These are phyloP conservation scores for Cutaneotrichosporon mucoides DNA, from an alignment of 1,284 basidiomycete genomes.

Conservation along the genomic window DNA sequence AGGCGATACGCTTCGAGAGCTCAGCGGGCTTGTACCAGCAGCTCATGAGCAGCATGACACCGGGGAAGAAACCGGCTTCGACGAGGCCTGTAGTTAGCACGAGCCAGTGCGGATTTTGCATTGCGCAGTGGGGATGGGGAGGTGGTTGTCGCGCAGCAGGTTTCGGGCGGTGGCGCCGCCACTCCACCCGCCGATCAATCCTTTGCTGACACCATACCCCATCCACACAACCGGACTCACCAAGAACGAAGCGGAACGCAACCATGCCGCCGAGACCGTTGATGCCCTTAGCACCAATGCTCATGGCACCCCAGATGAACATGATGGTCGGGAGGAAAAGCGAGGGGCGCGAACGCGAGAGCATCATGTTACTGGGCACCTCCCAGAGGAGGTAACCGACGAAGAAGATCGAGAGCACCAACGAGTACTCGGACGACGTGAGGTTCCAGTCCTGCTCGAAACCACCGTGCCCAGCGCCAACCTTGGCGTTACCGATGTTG, in stretches of 20 bases:
- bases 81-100: slow-evolving; percentile 28
- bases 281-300: slow-evolving; percentile 22
- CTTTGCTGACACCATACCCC: no score
- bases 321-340: slow-evolving; percentile 32
- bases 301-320: slow-evolving; percentile 26
- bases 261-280: slow-evolving; percentile 16
- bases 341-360: slow-evolving; percentile 9
- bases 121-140: slow-evolving; percentile 7
- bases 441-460: slow-evolving; percentile 46
- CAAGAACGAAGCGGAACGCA: slow-evolving; percentile 25
- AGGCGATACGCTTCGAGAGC: slow-evolving; percentile 34
- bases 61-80: slow-evolving; percentile 46
- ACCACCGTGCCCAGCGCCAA: slow-evolving; percentile 36
- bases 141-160: slow-evolving; percentile 17
- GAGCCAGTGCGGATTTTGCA: slow-evolving; percentile 16
- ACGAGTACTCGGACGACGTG: slow-evolving; percentile 4
- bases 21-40: slow-evolving; percentile 47
- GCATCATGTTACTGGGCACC: slow-evolving; percentile 48
- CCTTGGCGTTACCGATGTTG: slow-evolving; percentile 37
- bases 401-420: slow-evolving; percentile 45
- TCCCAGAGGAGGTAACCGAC: slow-evolving; percentile 42
- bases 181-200: no score
- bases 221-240: background rate
- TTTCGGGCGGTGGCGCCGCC: background rate
- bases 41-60: slow-evolving; percentile 40